Evolutionary conservation across 2,329 filamentous ascomycete species (phyloP).

Genomic region (Esteya vermicola): DNA sequence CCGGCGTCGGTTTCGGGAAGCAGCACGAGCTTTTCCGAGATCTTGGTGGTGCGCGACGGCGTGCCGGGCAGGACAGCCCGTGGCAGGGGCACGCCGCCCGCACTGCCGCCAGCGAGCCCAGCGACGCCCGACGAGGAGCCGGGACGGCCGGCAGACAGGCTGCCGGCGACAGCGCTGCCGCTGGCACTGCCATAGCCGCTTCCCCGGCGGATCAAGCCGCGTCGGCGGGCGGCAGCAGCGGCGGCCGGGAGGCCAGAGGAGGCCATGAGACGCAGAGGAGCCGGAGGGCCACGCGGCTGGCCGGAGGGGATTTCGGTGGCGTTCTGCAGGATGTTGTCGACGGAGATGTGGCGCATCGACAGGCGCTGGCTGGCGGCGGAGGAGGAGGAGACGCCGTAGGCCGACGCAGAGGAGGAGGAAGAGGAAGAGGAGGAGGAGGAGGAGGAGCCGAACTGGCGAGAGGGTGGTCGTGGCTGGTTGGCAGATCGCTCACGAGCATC

Average conservation of each 20-base stretch:
- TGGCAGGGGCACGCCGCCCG: neutral
- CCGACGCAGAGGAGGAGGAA: too few species aligned
- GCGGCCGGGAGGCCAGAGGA: conserved; percentile 2
- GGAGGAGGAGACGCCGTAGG: conserved; percentile 8
- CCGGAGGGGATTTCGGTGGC: conserved; percentile 90
- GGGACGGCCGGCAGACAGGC: neutral
- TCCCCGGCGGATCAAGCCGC: conserved; percentile 5
- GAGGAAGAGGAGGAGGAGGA: conserved; percentile 14
- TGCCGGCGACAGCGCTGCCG: neutral
- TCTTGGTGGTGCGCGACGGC: conserved; percentile 79
- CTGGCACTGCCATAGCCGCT: conserved; percentile 20
- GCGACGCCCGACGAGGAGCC: conserved; percentile 9
- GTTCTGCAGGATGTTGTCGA: conserved; percentile 91
- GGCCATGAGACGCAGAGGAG: conserved; percentile 24
- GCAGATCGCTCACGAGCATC: conserved; percentile 36
- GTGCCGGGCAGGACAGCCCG: conserved; percentile 39
- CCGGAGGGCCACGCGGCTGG: conserved; percentile 67
- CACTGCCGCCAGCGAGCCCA: neutral
- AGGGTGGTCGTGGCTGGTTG: conserved; percentile 12
- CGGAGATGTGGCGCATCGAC: conserved; percentile 67
- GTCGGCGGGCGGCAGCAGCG: conserved; percentile 3
- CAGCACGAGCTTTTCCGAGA: conserved; percentile 92
- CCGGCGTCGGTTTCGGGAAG: conserved; percentile 65
- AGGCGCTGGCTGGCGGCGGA: conserved; percentile 10
- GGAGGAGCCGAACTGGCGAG: conserved; percentile 7